Base-by-base conservation (phyloP, 1,284 basidiomycete species). In the Phellinidium pouzarii region DNA sequence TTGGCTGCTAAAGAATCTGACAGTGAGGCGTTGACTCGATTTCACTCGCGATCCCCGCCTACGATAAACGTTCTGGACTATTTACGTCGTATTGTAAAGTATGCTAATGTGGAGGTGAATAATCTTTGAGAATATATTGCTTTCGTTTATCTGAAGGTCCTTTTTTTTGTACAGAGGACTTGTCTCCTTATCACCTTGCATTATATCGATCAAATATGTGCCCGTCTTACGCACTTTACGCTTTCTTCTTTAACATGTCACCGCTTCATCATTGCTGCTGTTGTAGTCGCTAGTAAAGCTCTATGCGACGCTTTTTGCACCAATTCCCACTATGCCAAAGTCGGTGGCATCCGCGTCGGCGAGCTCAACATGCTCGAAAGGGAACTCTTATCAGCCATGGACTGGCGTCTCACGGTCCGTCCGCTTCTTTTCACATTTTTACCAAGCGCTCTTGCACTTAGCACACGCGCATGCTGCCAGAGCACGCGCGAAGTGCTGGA, bases 151-250 rank as follows among this genome's bases (percentile, higher is more conserved):
- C n/a, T 40, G 25, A 19, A 34, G 31, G 14, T n/a, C 31, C 20
- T 34, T 37, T 34, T 45, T 52, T 52, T 41, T 48, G 40, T 36
- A 4, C 68, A 94, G 90, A 89, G 87, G 74, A 82, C 87, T 54
- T 93, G 90, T 59, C 81, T 96, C 34, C 72, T 97, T 59, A 87
- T 94, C 65, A 86, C 87, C 36, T 78, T 96, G 55, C 86, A 91
- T 68, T 96, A 96, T 71, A 94, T 96, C 71, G 94, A 96, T 72
- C 87, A 91, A 69, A 91, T 94, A 60, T 94, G 91, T 70, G 77
- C 85, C 50, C 82, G 89, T 59, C 79, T 84, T 60, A 87, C 91
- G 34, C 75, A 81, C 45, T 95, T 95, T 72, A 94, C 90, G 36
- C 80, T 98, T 59, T 90, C 91, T 40, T 95, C 91, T 29, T 79